Base-by-base conservation (phyloP, 2,329 filamentous ascomycete genomes). In the Colletotrichum sp. region DNA sequence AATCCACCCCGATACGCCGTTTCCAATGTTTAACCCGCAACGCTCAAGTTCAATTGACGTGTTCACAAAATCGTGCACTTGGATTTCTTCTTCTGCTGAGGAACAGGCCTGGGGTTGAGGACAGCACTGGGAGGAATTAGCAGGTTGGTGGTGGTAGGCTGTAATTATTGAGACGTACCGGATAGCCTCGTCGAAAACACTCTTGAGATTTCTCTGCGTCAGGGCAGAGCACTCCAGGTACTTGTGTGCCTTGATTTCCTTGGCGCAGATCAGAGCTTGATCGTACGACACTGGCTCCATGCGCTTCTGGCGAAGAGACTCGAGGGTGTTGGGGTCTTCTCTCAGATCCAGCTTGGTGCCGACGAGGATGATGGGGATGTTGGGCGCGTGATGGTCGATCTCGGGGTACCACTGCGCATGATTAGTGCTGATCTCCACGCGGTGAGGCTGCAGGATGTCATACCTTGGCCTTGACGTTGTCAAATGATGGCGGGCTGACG, bases 381-480 rank as follows among this genome's bases (percentile, higher is more conserved):
- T 95, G 43, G 96, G 97, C 28, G 96, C 96, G 85, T 98, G 96
- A 82, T 98, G 96, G 81, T 97, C 95, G 83, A 98, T 98, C 85
- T 99, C 96, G 73, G 97, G 96, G 86, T 94, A 96, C 96, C 96
- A 98, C 96, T 98, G 73, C 36, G 62, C 36, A 43, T 56, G 18
- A 14, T 75, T 72, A 75, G 73, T 67, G 62, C 73, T 69, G 48
- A 70, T 64, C 12, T 14, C 26, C 43, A 43, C 28, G 58, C 58
- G 36, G 56, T 30, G 21, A 26, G 38, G 55, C 71, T 58, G 56
- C 48, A 38, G 43, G 16, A 76, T 21, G 43, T 82, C 89, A 79
- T 89, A 98, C 96, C 94, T 98, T 99, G 76, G 96, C 96, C 88
- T 96, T 97, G 84, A 99, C 96, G 92, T 99, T 99, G 87, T 98